These are phyloP conservation scores for Hydrangea macrophylla DNA, from an alignment of 148 eudicot species.

Conservation along the genomic window DNA sequence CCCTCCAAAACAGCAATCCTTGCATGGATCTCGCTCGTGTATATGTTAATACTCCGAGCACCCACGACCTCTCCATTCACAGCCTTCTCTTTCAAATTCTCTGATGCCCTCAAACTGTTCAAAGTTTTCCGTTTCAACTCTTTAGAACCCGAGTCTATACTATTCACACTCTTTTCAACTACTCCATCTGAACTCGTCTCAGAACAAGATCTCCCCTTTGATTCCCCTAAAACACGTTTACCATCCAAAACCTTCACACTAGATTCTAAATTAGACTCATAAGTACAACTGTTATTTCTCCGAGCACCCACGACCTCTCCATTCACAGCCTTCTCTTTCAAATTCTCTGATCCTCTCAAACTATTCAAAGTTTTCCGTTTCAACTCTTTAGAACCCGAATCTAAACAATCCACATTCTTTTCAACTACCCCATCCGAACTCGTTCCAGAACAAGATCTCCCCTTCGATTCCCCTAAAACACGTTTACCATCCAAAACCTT, in stretches of 20 bases:
- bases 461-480: no score
- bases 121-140: conserved; percentile 19
- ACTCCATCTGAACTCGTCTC: background rate
- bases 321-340: no score
- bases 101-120: conserved; percentile 17
- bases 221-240: conserved; percentile 3
- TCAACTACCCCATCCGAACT: no score
- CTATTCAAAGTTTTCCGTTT: no score
- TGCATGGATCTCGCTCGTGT: conserved; percentile 73
- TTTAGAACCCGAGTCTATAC: conserved; percentile 11
- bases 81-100: conserved; percentile 30
- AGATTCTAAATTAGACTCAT: background rate
- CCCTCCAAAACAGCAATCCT: conserved; percentile 89
- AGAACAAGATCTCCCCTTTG: conserved; percentile 14
- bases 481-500: no score
- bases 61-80: conserved; percentile 25
- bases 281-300: no score
- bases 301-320: no score
- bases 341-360: no score
- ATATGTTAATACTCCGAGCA: conserved; percentile 35
- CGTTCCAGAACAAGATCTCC: no score
- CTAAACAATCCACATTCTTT: no score
- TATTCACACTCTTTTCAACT: conserved; percentile 13
- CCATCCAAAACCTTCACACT: conserved; percentile 2
- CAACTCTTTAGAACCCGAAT: no score